A percentile compares a stretch with the other conserved stretches of the same genome.
These are phyloP conservation scores for Globisporangium alternatum DNA, from an alignment of 352 stramenopile genomes.

Conservation along the genomic window DNA sequence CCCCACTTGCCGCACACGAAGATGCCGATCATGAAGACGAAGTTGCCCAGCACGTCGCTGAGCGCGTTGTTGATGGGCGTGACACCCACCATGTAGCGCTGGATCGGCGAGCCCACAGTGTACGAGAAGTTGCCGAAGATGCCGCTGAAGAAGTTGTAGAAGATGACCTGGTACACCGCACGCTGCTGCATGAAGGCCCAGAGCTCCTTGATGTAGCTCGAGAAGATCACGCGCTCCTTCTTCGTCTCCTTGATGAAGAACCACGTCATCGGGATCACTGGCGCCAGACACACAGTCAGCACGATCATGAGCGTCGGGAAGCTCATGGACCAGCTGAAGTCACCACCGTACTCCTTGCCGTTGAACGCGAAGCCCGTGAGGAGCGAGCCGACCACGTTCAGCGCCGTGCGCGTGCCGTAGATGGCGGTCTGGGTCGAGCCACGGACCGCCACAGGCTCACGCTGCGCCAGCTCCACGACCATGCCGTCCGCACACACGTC, in stretches of 20 bases:
- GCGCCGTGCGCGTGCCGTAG: slow-evolving; percentile 43
- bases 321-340: slow-evolving; percentile 47
- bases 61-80: slow-evolving; percentile 36
- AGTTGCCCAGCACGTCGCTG: slow-evolving; percentile 29
- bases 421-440: slow-evolving; percentile 53
- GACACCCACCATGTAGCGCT: slow-evolving; percentile 32
- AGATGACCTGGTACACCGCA: slow-evolving; percentile 46
- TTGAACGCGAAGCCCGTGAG: slow-evolving; percentile 52
- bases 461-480: slow-evolving; percentile 54
- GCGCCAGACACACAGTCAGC: slow-evolving; percentile 27
- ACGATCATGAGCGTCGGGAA: slow-evolving; percentile 50
- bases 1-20: not conserved
- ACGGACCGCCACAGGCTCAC: slow-evolving; percentile 47
- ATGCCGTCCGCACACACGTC: slow-evolving; percentile 49
- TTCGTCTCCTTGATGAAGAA: slow-evolving; percentile 58
- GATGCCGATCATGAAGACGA: not conserved
- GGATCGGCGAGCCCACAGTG: slow-evolving; percentile 28
- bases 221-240: slow-evolving; percentile 24
- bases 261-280: slow-evolving; percentile 44
- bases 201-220: slow-evolving; percentile 34
- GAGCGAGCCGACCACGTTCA: slow-evolving; percentile 42
- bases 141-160: slow-evolving; percentile 28
- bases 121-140: slow-evolving; percentile 34
- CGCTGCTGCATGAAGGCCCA: slow-evolving; percentile 22
- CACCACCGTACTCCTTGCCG: slow-evolving; percentile 39